Evolutionary conservation across 371 early-diverging fungal species (phyloP).

Genomic region (Nematocida ausubeli): DNA sequence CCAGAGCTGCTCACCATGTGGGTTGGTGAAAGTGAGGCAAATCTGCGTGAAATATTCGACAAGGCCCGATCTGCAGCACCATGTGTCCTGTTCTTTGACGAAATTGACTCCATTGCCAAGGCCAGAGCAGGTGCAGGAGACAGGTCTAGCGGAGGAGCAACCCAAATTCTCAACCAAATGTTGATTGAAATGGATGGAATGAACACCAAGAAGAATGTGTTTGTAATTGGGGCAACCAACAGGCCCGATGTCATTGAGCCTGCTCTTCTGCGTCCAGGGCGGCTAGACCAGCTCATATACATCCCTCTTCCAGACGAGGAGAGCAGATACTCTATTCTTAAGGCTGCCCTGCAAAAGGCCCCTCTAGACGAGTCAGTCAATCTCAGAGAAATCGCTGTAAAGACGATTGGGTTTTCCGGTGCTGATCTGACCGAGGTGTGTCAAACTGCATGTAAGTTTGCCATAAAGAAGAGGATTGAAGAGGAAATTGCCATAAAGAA

Average conservation of each 20-base stretch:
- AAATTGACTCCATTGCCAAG: constrained; percentile 97
- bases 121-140: constrained; percentile 82
- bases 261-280: constrained; percentile 96
- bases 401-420: constrained; percentile 92
- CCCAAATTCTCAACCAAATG: constrained; percentile 94
- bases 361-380: constrained; percentile 82
- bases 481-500: constrained; percentile 75
- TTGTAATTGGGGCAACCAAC: constrained; percentile 89
- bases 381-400: constrained; percentile 77
- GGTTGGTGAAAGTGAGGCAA: constrained; percentile 99
- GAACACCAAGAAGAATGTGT: constrained; percentile 93
- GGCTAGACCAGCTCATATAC: constrained; percentile 76
- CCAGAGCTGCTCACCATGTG: constrained; percentile 99
- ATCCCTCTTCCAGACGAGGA: constrained; percentile 76
- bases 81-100: constrained; percentile 99
- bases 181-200: constrained; percentile 99
- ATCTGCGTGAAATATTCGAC: constrained; percentile 97
- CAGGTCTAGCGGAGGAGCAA: constrained; percentile 76
- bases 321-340: constrained; percentile 80
- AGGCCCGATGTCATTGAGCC: constrained; percentile 79
- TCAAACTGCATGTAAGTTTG: constrained; percentile 96
- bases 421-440: constrained; percentile 99
- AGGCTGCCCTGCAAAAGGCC: constrained; percentile 89
- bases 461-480: constrained; percentile 94
- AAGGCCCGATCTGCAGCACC: constrained; percentile 97